Evolutionary conservation across 2,329 filamentous ascomycete genomes (phyloP), one percentile per base, ranked within the genome.

Genomic region (Helotiales sp.): DNA sequence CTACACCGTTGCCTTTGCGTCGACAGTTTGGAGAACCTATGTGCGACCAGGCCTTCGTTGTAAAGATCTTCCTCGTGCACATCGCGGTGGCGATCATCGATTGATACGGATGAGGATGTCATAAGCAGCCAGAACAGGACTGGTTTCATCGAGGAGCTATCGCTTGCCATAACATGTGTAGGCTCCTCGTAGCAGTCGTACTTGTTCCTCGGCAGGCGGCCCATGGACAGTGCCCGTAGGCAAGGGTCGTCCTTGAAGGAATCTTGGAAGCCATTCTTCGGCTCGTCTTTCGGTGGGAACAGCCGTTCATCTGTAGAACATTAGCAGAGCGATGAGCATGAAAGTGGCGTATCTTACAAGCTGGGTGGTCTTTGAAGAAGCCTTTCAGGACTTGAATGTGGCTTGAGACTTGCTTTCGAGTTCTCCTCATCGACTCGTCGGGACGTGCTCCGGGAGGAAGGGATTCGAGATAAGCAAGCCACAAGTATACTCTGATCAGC

Each of bases 381-480:
- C 86, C 86, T 79, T 91, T 91, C 64, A 91, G 80, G 15, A 91
- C 89, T 75, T 91, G 89, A 74, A 91, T 91, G 74, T 91, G 89
- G 75, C 88, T 91, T 2, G 88, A 91, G 5, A 91, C 87, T 73
- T 90, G 88, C 77, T 91, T 91, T 65, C 87, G 71, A 57, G 82
- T 74, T 70, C 82, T 75, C 69, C 75, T 76, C 73, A 82, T 80
- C 17, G 77, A 83, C 65, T 83, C 77, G 68, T 83, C 81, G 2
- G 83, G 82, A 49, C 80, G 78, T 57, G 78, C 78, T 2, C 83
- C 84, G 2, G 82, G 79, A 32, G 82, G 80, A 66, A 86, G 79
- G 43, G 68, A 71, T 47, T 75, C 68, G 2, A 69, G 30, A 40
- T 78, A 77, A 10, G 83, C 81, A 67, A 86, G 83, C 84, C 84